Evolutionary conservation across 768 basidiomycete species (phyloP).

Genomic region (Hypholoma sublateritium): DNA sequence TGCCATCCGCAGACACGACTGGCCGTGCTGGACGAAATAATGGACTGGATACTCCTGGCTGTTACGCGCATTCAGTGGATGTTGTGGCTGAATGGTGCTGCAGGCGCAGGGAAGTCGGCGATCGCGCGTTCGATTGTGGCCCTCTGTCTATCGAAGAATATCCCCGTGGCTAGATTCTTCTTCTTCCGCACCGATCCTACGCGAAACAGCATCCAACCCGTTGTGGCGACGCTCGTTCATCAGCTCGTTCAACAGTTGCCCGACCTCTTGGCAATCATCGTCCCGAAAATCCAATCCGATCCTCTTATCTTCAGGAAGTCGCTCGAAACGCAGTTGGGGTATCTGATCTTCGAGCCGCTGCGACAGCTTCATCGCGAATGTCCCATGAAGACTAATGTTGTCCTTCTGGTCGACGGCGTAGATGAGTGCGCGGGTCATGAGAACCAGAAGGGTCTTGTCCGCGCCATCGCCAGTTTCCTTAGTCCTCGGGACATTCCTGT

Average conservation of each 20-base stretch:
- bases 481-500: not conserved
- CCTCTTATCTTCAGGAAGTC: no score
- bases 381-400: not conserved
- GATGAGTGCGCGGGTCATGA: conserved; percentile 19
- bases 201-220: conserved; percentile 18
- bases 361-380: not conserved
- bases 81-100: no score
- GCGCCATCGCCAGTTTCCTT: not conserved
- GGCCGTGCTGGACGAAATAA: no score
- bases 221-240: conserved; percentile 30
- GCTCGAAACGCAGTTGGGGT: no score
- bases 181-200: no score
- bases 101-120: no score
- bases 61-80: no score
- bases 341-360: no score
- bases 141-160: no score
- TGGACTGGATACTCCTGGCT: no score
- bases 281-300: not conserved
- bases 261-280: not conserved
- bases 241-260: conserved; percentile 20
- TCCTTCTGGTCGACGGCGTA: conserved; percentile 20
- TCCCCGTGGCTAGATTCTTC: conserved; percentile 21
- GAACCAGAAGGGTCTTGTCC: not conserved
- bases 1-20: no score
- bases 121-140: no score